Conservation (phyloP, 192 early-diverging fungal genomes). For the Podochytrium sp. region DNA sequence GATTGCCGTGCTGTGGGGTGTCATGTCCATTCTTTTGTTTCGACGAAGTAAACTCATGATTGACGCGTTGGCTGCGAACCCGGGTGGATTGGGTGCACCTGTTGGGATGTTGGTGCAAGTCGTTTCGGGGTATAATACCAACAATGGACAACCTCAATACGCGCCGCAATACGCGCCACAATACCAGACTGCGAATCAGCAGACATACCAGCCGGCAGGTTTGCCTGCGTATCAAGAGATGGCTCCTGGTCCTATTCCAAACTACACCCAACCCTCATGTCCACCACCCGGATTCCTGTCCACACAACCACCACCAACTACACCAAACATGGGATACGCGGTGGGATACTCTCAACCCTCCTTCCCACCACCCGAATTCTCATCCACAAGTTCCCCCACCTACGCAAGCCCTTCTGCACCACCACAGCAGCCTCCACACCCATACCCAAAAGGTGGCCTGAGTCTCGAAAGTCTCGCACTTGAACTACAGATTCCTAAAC, state of each 20-base stretch:
- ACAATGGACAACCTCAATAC: no score
- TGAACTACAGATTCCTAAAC: slow-evolving; percentile 1
- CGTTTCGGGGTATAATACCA: no score
- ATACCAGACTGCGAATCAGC: no score
- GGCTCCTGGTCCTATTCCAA: no score
- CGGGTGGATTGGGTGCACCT: no score
- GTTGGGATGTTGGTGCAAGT: no score
- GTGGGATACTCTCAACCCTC: background rate
- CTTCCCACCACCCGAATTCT: background rate
- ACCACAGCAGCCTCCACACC: background rate
- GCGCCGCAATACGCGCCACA: no score
- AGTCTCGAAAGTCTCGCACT: background rate
- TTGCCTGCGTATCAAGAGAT: no score
- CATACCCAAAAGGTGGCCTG: background rate
- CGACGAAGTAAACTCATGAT: background rate
- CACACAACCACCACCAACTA: background rate
- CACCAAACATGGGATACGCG: background rate
- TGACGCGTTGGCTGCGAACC: background rate
- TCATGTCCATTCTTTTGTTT: background rate
- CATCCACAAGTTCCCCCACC: background rate
- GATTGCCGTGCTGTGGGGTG: background rate
- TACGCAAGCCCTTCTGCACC: background rate
- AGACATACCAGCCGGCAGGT: no score
- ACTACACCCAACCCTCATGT: no score
- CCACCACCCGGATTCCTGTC: background rate